Percentiles rank a stretch among this genome's conserved stretches.
phyloP scores from a whole-genome alignment of 23 red algal species.

The Pyropia yezoensis region DNA sequence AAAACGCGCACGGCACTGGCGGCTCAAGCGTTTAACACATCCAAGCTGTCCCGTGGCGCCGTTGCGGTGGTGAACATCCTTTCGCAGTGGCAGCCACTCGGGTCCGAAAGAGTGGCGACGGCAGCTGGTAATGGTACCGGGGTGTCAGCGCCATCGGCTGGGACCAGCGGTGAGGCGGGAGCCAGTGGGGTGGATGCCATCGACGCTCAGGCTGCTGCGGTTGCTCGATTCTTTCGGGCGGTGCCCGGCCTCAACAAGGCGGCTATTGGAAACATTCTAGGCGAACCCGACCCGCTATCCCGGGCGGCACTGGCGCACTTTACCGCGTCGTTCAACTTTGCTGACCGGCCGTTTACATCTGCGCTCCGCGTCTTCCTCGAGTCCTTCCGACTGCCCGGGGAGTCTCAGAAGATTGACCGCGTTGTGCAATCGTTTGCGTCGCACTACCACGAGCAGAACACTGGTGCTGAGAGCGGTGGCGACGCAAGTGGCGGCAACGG shows the following conservation, averaged over 20 bases:
- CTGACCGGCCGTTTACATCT: conserved; percentile 37
- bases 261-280: conserved; percentile 70
- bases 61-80: no score
- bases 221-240: conserved; percentile 57
- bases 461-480: not conserved
- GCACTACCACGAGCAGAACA: conserved; percentile 66
- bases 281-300: conserved; percentile 79
- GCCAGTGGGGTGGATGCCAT: conserved; percentile 24
- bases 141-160: no score
- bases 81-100: no score
- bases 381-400: conserved; percentile 93
- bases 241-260: conserved; percentile 78
- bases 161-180: not conserved
- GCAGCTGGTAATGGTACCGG: no score
- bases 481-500: not conserved
- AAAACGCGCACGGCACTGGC: no score
- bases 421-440: conserved; percentile 92
- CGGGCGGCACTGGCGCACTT: conserved; percentile 46
- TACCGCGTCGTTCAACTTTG: conserved; percentile 67
- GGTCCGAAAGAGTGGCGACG: no score
- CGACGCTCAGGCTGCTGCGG: conserved; percentile 22
- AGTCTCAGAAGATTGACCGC: conserved; percentile 96
- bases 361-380: conserved; percentile 86
- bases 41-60: no score
- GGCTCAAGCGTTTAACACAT: no score